Conservation (phyloP, 2,329 filamentous ascomycete genomes). For the Penicillium sp. region DNA sequence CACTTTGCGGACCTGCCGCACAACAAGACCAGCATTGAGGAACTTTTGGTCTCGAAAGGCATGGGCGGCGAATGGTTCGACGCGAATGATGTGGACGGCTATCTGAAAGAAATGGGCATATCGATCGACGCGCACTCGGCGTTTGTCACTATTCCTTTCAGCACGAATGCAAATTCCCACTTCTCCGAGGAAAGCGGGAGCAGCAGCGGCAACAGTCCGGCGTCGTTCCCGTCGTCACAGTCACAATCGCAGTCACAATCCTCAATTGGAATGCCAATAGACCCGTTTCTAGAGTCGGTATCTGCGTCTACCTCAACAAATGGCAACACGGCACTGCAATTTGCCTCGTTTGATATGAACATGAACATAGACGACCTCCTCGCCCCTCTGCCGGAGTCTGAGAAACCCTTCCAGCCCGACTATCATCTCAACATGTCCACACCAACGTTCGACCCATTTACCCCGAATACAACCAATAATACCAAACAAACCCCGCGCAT, state of each 20-base stretch:
- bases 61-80: slow-evolving; percentile 73
- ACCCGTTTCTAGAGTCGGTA: not conserved
- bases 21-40: slow-evolving; percentile 18
- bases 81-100: slow-evolving; percentile 67
- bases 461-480: not conserved
- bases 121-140: slow-evolving; percentile 22
- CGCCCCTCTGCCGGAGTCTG: not conserved
- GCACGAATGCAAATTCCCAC: not conserved
- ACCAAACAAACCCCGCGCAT: not conserved
- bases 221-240: not conserved
- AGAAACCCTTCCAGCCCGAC: not conserved
- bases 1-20: slow-evolving; percentile 18
- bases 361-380: not conserved
- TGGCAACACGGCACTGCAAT: not conserved
- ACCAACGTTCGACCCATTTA: not conserved
- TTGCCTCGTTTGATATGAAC: not conserved
- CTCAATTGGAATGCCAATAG: not conserved
- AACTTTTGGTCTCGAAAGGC: slow-evolving; percentile 44
- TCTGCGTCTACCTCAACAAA: not conserved
- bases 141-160: slow-evolving; percentile 18
- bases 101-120: slow-evolving; percentile 50
- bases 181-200: not conserved
- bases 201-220: not conserved
- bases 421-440: not conserved
- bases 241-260: not conserved